Evolutionary conservation across 176 grass and related monocot species (phyloP).

Genomic region (Aegilops bicornis): DNA sequence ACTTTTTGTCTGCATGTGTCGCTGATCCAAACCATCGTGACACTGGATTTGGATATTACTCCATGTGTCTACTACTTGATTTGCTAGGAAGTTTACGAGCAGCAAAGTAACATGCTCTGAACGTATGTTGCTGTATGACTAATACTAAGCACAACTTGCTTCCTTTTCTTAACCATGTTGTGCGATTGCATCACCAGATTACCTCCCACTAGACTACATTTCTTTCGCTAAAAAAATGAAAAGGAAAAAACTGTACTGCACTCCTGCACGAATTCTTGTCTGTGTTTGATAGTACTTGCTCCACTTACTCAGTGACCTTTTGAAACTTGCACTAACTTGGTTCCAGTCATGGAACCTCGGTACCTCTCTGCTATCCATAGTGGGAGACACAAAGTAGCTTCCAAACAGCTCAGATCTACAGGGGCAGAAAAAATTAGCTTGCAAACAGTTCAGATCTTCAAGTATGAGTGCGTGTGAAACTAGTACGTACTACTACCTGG

Average conservation of each 20-base stretch:
- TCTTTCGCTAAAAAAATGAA: not conserved
- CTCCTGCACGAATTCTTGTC: not conserved
- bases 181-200: not conserved
- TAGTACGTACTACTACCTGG: too few species aligned
- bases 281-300: not conserved
- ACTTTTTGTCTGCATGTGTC: too few species aligned
- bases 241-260: not conserved
- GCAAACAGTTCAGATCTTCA: not conserved
- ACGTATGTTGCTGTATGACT: not conserved
- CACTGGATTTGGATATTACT: not conserved
- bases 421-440: too few species aligned
- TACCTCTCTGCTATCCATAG: not conserved
- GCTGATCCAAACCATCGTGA: not conserved
- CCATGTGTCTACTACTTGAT: not conserved
- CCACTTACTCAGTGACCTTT: not conserved
- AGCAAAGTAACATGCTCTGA: not conserved
- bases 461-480: too few species aligned
- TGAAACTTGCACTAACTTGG: slow-evolving; percentile 2
- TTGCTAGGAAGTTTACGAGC: slow-evolving; percentile 27
- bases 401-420: too few species aligned
- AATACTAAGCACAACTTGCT: not conserved
- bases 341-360: not conserved
- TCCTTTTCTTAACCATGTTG: not conserved
- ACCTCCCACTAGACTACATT: not conserved
- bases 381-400: slow-evolving; percentile 21